Base-by-base conservation (phyloP, 345 rosid species). In the Aurinia saxatilis region DNA sequence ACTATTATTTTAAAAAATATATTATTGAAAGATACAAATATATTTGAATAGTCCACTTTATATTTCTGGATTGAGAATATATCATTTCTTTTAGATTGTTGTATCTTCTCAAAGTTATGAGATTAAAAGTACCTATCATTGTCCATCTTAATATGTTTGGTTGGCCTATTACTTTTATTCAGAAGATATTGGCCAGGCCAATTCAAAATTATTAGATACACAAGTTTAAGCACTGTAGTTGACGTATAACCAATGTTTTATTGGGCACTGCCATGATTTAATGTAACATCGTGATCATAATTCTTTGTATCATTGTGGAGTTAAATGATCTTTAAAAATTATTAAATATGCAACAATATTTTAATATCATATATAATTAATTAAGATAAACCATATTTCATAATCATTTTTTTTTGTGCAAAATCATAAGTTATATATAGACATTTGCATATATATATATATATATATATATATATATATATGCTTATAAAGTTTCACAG, bases 91-190 rank as follows among this genome's bases (percentile, higher is more conserved):
- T 18, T 46, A 27, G 5, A 36, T 12, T 23, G 21, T 34, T 15
- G 16, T 33, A 16, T 34, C 11, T 65, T 16, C 10, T 8, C 19
- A 35, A 65, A 16, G 34, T 36, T 16, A 16, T 36, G 21, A 25
- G 21, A 54, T 23, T 38, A 56, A 39, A 56, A 10, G 61, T 45
- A 55, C 36, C 39, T 35, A 55, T 55, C 69, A 65, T 6, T 65
- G 60, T 25, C 42, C 34, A 63, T 51, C 52, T 64, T 19, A 41
- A 15, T 33, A 53, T 54, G 29, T 34, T 52, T 35, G 69, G 44
- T 65, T 54, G 54, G 37, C 61, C 21, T 27, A 35, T 65, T 34
- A 54, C 37, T 53, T 49, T 34, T 53, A 27, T 34, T 54, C 25
- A 15, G 5, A 31, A 21, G 52, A 33, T n/a, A 53, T 23, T 31